Conservation (phyloP, 169 alveolate genomes). For the Eimeria zaria region DNA sequence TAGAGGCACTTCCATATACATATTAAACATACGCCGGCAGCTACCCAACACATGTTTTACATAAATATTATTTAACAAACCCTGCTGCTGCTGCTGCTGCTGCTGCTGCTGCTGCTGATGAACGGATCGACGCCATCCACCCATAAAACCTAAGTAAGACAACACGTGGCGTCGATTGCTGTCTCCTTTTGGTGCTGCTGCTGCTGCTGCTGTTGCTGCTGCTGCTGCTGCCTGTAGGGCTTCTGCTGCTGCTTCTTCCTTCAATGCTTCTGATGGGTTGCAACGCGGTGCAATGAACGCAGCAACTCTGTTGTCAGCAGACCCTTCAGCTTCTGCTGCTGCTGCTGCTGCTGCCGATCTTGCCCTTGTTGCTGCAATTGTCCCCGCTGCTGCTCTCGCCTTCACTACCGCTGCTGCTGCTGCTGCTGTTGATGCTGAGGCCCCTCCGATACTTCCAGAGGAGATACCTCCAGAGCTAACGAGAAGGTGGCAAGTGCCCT, state of each 20-base stretch:
- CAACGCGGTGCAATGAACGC: background rate
- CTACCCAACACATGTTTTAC: background rate
- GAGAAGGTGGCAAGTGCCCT: conserved; percentile 30
- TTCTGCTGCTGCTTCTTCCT: background rate
- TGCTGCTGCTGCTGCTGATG: conserved; percentile 66
- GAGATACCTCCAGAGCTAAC: background rate
- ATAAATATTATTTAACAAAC: background rate
- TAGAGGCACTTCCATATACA: background rate
- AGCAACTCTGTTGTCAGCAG: background rate
- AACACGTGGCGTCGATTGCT: background rate
- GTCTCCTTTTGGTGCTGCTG: conserved; percentile 3
- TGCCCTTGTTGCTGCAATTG: background rate
- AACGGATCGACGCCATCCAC: conserved; percentile 4
- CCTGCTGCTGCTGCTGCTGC: conserved; percentile 42
- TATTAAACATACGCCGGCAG: background rate
- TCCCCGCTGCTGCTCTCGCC: conserved; percentile 22
- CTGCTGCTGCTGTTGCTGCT: conserved; percentile 33
- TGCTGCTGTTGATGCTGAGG: conserved; percentile 8
- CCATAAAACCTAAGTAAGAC: background rate
- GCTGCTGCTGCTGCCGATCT: conserved; percentile 3
- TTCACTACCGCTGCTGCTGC: background rate
- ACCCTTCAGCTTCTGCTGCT: background rate
- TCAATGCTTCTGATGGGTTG: background rate
- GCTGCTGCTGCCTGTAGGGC: conserved; percentile 14
- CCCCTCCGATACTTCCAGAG: background rate